Percentiles rank a stretch among this genome's conserved stretches.
Evolutionary conservation across 177 flowering plant species (phyloP).

Genomic region (Tripterygium wilfordii): DNA sequence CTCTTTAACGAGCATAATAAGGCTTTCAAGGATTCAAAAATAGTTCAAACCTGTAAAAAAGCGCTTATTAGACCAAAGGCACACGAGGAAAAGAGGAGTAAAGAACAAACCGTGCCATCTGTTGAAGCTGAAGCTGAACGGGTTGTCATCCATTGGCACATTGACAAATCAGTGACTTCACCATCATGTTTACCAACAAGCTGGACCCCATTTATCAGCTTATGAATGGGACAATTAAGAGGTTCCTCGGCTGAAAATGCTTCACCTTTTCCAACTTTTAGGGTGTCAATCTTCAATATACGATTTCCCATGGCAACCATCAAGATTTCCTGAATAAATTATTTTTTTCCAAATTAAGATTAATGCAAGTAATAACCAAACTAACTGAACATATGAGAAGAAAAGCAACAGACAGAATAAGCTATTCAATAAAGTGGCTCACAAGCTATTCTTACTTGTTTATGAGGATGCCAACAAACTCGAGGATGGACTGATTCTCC

Average conservation of each 20-base stretch:
- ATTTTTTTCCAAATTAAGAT: not conserved
- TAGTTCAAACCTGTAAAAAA: no score
- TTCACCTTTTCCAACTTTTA: conserved; percentile 67
- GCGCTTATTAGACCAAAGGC: not conserved
- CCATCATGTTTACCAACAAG: conserved; percentile 86
- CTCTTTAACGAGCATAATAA: no score
- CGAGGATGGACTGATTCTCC: conserved; percentile 69
- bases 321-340: conserved; percentile 66
- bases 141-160: conserved; percentile 97
- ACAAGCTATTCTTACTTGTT: conserved; percentile 73
- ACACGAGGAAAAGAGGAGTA: not conserved
- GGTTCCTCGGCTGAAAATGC: conserved; percentile 65
- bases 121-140: conserved; percentile 85
- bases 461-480: conserved; percentile 96
- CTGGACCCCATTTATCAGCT: conserved; percentile 74
- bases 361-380: not conserved
- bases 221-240: conserved; percentile 58
- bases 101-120: conserved; percentile 82
- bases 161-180: conserved; percentile 83
- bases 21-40: no score
- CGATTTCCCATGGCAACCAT: conserved; percentile 66
- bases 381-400: not conserved
- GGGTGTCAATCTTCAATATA: conserved; percentile 71
- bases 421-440: not conserved
- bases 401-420: not conserved